Conservation (phyloP, 805 yeast species). For the Yarrowia sp. region DNA sequence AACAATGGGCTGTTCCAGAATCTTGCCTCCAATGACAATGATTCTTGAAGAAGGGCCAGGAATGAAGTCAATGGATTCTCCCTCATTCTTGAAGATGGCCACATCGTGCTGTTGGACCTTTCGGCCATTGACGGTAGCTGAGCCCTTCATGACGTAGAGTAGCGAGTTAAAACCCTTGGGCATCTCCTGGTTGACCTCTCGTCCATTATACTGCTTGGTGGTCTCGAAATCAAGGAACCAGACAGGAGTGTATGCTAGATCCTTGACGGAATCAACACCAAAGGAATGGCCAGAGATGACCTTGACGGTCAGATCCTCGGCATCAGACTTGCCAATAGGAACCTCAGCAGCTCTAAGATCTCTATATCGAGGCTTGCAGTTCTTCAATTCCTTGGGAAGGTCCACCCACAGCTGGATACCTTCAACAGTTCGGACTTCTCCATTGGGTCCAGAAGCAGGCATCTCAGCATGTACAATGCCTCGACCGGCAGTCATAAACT, state of each 20-base stretch:
- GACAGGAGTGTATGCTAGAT: constrained; percentile 78
- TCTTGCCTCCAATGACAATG: constrained; percentile 70
- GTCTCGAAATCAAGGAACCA: constrained; percentile 68
- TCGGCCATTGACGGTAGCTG: constrained; percentile 47
- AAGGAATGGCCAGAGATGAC: constrained; percentile 75
- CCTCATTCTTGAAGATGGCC: constrained; percentile 66
- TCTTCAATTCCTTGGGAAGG: constrained; percentile 60
- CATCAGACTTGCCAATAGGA: constrained; percentile 64
- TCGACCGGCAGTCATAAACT: constrained; percentile 89
- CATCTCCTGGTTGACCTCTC: constrained; percentile 56
- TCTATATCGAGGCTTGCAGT: constrained; percentile 68
- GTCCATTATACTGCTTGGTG: constrained; percentile 41
- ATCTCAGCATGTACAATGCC: constrained; percentile 85
- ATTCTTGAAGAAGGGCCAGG: constrained; percentile 47
- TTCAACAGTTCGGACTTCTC: constrained; percentile 39
- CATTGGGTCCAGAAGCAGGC: constrained; percentile 55
- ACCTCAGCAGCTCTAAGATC: constrained; percentile 66
- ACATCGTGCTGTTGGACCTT: constrained; percentile 47
- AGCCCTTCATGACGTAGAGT: constrained; percentile 63
- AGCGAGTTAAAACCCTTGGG: constrained; percentile 66
- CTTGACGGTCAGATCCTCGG: constrained; percentile 54
- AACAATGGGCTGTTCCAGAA: constrained; percentile 67
- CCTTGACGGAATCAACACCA: constrained; percentile 70
- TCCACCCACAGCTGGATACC: constrained; percentile 90
- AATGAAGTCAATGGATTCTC: constrained; percentile 55